Evolutionary conservation across 1,139 yeast genomes (phyloP).

Genomic region (Candida frijolesensis): DNA sequence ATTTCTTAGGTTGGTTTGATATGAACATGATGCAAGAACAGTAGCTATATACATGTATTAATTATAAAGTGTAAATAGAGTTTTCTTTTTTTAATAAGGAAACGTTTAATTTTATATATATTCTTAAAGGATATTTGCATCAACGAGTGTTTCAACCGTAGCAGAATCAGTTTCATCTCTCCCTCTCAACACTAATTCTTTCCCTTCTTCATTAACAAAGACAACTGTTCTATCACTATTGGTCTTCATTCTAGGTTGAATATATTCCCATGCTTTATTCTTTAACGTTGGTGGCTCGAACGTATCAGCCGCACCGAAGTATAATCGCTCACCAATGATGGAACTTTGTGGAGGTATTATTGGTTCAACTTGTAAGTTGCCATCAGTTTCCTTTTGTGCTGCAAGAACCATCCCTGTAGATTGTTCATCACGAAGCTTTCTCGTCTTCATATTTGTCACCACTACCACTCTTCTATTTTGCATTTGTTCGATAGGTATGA

Average conservation of each 20-base stretch:
- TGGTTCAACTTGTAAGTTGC: slow-evolving; percentile 29
- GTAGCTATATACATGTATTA: background rate
- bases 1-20: slow-evolving; percentile 95
- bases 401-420: slow-evolving; percentile 66
- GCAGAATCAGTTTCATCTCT: slow-evolving; percentile 1
- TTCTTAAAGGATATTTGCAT: slow-evolving; percentile 6
- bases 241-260: slow-evolving; percentile 27
- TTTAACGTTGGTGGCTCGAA: slow-evolving; percentile 31
- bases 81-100: background rate
- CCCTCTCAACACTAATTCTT: slow-evolving; percentile 13
- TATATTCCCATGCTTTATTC: slow-evolving; percentile 35
- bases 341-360: slow-evolving; percentile 37
- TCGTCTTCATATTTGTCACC: slow-evolving; percentile 88
- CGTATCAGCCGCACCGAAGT: slow-evolving; percentile 25
- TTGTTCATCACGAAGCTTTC: slow-evolving; percentile 73
- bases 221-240: slow-evolving; percentile 16
- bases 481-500: slow-evolving; percentile 79
- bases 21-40: slow-evolving; percentile 42
- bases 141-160: background rate
- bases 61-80: slow-evolving; percentile 4
- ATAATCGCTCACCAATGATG: slow-evolving; percentile 30
- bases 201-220: slow-evolving; percentile 14
- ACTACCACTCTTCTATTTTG: slow-evolving; percentile 79
- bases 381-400: slow-evolving; percentile 28
- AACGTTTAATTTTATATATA: background rate